Percentiles rank a stretch among this genome's conserved stretches.
These are phyloP conservation scores for Byssothecium circinans DNA, from an alignment of 2,329 filamentous ascomycete genomes.

Conservation along the genomic window DNA sequence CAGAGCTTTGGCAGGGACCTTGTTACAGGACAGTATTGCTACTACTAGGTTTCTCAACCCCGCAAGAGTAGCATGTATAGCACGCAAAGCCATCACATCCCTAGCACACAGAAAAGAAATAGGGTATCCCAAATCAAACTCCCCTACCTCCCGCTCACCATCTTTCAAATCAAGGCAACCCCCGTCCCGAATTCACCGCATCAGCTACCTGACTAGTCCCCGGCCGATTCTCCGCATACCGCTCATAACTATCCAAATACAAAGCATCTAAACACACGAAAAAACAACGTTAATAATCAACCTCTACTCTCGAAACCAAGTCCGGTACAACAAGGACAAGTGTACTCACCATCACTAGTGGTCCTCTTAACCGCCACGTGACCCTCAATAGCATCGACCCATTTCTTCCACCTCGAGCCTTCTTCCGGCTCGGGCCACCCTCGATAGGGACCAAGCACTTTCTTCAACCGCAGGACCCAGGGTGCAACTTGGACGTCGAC, in stretches of 20 bases:
- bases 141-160: background rate
- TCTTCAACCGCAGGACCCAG: constrained; percentile 70
- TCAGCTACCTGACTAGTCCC: constrained; percentile 61
- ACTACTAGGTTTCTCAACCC: too few relatives aligned
- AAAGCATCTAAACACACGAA: constrained; percentile 34
- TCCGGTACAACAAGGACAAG: background rate
- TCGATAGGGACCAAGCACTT: constrained; percentile 65
- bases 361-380: constrained; percentile 67
- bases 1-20: too few relatives aligned
- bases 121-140: background rate
- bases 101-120: too few relatives aligned
- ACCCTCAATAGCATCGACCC: constrained; percentile 69
- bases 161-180: constrained; percentile 43
- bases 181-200: constrained; percentile 60
- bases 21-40: too few relatives aligned
- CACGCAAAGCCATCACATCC: too few relatives aligned
- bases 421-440: constrained; percentile 67
- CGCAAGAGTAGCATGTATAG: too few relatives aligned
- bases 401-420: constrained; percentile 66
- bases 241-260: constrained; percentile 68
- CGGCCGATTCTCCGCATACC: constrained; percentile 64
- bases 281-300: background rate
- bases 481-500: constrained; percentile 78
- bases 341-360: constrained; percentile 59
- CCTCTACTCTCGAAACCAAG: background rate